phyloP scores from a whole-genome alignment of 148 eudicot species.

The Fagopyrum homotropicum region DNA sequence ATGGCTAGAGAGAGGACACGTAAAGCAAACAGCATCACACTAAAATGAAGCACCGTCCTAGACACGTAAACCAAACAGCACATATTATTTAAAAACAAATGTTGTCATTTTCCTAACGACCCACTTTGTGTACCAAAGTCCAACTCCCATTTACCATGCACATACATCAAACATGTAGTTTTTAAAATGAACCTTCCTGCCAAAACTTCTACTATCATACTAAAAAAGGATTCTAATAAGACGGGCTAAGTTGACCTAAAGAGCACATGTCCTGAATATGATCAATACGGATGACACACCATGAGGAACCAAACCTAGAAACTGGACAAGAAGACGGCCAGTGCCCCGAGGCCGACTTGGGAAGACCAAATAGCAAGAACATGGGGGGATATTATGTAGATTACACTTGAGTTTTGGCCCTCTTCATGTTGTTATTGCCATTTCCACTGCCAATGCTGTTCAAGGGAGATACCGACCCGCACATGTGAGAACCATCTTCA shows the following conservation, averaged over 20 bases:
- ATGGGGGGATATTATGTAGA: background rate
- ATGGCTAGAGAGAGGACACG: slow-evolving; percentile 2
- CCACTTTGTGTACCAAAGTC: background rate
- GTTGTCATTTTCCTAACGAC: background rate
- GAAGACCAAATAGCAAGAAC: background rate
- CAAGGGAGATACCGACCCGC: slow-evolving; percentile 91
- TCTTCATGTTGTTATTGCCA: slow-evolving; percentile 57
- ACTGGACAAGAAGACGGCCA: background rate
- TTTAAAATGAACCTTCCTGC: background rate
- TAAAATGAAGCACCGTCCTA: background rate
- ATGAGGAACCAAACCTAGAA: background rate
- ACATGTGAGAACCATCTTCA: slow-evolving; percentile 82
- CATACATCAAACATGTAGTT: background rate
- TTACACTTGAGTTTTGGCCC: slow-evolving; percentile 84
- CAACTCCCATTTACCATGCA: slow-evolving; percentile 5
- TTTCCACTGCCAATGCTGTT: slow-evolving; percentile 55
- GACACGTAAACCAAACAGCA: slow-evolving; percentile 5
- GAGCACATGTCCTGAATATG: background rate
- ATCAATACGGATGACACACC: background rate
- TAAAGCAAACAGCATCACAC: background rate
- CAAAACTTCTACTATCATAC: slow-evolving; percentile 6
- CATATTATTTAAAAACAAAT: background rate
- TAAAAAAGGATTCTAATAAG: background rate
- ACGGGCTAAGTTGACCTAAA: background rate
- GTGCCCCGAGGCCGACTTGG: too few relatives aligned